Evolutionary conservation across 192 early-diverging fungal species (phyloP).

Genomic region (Dispira parvispora): DNA sequence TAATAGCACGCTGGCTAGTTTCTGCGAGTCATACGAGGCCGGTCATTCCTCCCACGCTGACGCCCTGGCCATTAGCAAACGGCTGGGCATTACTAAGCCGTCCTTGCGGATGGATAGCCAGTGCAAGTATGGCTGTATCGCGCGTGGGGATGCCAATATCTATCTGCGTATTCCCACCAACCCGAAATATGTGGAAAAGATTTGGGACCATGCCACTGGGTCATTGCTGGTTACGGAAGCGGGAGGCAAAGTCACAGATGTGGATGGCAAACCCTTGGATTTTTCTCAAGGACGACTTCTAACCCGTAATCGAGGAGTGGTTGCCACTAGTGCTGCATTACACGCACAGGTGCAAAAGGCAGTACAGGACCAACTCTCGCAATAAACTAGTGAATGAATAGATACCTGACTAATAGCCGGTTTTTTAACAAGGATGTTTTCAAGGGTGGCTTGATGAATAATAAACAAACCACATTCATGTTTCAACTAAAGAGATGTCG

Average conservation of each 20-base stretch:
- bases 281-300: slow-evolving; percentile 79
- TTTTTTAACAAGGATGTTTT: too few species aligned
- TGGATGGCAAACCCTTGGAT: slow-evolving; percentile 69
- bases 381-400: slow-evolving; percentile 8
- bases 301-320: slow-evolving; percentile 69
- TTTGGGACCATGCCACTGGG: slow-evolving; percentile 98
- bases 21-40: slow-evolving; percentile 92
- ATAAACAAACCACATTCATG: too few species aligned
- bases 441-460: too few species aligned
- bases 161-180: slow-evolving; percentile 74
- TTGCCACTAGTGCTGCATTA: slow-evolving; percentile 58
- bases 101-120: slow-evolving; percentile 92
- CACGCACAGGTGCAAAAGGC: slow-evolving; percentile 63
- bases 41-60: slow-evolving; percentile 80
- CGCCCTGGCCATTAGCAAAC: slow-evolving; percentile 52
- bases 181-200: slow-evolving; percentile 84
- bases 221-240: slow-evolving; percentile 80
- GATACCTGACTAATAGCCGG: too few species aligned
- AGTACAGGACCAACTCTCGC: slow-evolving; percentile 39
- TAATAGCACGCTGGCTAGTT: slow-evolving; percentile 41
- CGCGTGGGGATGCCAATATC: slow-evolving; percentile 86
- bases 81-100: slow-evolving; percentile 60
- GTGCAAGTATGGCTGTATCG: slow-evolving; percentile 87
- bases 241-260: slow-evolving; percentile 75
- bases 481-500: too few species aligned